Conservation (phyloP, 1,284 basidiomycete species). For the Puccinia coronata region DNA sequence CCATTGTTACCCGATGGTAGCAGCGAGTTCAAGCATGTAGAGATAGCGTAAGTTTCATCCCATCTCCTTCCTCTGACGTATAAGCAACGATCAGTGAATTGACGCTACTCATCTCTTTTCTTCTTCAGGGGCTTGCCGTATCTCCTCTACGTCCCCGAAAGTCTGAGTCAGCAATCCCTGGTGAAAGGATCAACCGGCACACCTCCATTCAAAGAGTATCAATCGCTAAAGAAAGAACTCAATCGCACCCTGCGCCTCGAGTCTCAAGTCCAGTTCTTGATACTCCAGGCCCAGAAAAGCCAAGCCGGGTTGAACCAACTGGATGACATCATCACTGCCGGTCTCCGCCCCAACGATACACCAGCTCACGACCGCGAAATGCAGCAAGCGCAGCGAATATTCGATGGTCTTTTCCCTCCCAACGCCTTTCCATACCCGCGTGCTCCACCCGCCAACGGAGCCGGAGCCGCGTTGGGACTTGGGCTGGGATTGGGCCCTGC, state of each 20-base stretch:
- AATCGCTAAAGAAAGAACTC: slow-evolving; percentile 30
- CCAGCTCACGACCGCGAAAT: background rate
- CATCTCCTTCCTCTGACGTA: slow-evolving; percentile 3
- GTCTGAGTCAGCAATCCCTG: background rate
- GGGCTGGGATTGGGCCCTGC: slow-evolving; percentile 21
- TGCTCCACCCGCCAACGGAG: slow-evolving; percentile 1
- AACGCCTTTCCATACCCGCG: slow-evolving; percentile 17
- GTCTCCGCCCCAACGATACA: background rate
- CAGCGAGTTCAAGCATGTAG: slow-evolving; percentile 38
- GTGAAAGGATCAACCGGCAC: background rate
- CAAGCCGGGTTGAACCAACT: slow-evolving; percentile 27
- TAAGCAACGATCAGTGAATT: background rate
- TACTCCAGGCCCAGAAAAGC: slow-evolving; percentile 38
- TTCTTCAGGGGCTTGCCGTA: slow-evolving; percentile 47
- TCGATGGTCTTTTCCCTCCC: background rate
- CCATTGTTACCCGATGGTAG: slow-evolving; percentile 7
- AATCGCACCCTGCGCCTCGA: slow-evolving; percentile 41
- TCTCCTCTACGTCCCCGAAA: slow-evolving; percentile 39
- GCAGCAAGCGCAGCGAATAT: slow-evolving; percentile 15
- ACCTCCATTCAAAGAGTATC: slow-evolving; percentile 6
- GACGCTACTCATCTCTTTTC: background rate
- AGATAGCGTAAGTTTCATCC: slow-evolving; percentile 33
- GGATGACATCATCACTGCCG: slow-evolving; percentile 22
- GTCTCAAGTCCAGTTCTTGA: slow-evolving; percentile 23
- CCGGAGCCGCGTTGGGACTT: slow-evolving; percentile 27